Percentiles rank a stretch among this genome's conserved stretches.
Evolutionary conservation across 192 early-diverging fungal species (phyloP).

Genomic region (Backusella parvicylindrica): DNA sequence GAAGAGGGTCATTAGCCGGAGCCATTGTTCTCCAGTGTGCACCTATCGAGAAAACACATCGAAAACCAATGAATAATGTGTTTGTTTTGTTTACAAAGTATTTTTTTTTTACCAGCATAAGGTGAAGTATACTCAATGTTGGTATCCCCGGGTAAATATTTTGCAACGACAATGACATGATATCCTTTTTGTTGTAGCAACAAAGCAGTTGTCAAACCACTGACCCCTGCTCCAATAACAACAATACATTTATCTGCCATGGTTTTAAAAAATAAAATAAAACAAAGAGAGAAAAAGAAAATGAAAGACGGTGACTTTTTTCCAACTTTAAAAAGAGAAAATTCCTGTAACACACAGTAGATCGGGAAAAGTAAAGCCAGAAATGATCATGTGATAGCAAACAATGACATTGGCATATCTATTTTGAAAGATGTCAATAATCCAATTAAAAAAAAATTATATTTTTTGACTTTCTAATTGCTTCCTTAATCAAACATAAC

Average conservation of each 20-base stretch:
- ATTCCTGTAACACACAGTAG: neutral
- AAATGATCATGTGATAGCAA: neutral
- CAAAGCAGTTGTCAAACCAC: slow-evolving; percentile 60
- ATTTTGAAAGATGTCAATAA: neutral
- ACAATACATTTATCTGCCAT: neutral
- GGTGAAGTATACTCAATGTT: slow-evolving; percentile 53
- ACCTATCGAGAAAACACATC: slow-evolving; percentile 30
- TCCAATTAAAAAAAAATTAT: no score
- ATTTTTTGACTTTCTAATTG: no score
- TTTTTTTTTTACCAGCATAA: slow-evolving; percentile 18
- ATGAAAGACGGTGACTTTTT: neutral
- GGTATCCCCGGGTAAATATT: slow-evolving; percentile 37
- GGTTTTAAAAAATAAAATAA: neutral
- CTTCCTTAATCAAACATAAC: no score
- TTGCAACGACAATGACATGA: slow-evolving; percentile 47
- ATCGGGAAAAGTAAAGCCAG: neutral
- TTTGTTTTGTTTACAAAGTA: neutral
- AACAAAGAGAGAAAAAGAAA: neutral
- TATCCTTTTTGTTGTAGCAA: slow-evolving; percentile 43
- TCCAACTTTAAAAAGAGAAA: neutral
- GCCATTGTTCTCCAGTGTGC: slow-evolving; percentile 59
- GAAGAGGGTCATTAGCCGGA: slow-evolving; percentile 23
- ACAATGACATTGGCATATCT: neutral
- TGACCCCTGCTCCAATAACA: slow-evolving; percentile 59
- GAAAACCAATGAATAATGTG: neutral